A percentile compares a stretch with the other conserved stretches of the same genome.
Evolutionary conservation across 2,329 filamentous ascomycete species (phyloP).

Genomic region (Sporothrix luriei): DNA sequence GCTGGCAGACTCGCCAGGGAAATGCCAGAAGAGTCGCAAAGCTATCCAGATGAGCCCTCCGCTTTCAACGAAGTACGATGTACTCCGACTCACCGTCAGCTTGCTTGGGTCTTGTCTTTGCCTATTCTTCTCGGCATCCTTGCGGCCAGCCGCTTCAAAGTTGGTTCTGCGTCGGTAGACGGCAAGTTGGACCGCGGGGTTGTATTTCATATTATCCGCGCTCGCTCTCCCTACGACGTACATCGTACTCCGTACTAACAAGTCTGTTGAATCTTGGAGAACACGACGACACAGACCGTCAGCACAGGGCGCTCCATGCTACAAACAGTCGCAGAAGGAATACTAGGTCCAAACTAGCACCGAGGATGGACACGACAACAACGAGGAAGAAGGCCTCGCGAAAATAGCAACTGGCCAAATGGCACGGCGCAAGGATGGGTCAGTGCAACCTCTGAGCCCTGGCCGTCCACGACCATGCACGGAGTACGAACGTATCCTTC

Average conservation of each 20-base stretch:
- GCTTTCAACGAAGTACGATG: not conserved
- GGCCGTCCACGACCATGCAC: not conserved
- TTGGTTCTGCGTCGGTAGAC: not conserved
- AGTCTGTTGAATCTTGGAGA: not conserved
- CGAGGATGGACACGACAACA: not conserved
- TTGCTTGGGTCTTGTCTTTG: not conserved
- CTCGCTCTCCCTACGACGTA: no score
- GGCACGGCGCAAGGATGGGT: slow-evolving; percentile 12
- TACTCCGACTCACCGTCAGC: not conserved
- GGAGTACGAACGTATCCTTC: no score
- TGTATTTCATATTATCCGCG: slow-evolving; percentile 5
- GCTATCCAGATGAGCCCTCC: not conserved
- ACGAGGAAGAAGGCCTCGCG: slow-evolving; percentile 9
- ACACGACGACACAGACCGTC: slow-evolving; percentile 10
- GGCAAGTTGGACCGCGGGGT: slow-evolving; percentile 10
- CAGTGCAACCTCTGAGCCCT: slow-evolving; percentile 24
- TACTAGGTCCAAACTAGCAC: not conserved
- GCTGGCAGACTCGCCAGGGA: slow-evolving; percentile 2
- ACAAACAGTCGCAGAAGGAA: not conserved
- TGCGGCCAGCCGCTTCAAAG: not conserved
- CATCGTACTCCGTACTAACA: no score
- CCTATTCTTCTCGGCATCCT: not conserved
- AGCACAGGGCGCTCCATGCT: not conserved
- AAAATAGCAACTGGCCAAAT: slow-evolving; percentile 15
- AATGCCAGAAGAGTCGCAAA: not conserved